Conservation (phyloP, 257 asterid genomes). For the Nicotiana undulata region DNA sequence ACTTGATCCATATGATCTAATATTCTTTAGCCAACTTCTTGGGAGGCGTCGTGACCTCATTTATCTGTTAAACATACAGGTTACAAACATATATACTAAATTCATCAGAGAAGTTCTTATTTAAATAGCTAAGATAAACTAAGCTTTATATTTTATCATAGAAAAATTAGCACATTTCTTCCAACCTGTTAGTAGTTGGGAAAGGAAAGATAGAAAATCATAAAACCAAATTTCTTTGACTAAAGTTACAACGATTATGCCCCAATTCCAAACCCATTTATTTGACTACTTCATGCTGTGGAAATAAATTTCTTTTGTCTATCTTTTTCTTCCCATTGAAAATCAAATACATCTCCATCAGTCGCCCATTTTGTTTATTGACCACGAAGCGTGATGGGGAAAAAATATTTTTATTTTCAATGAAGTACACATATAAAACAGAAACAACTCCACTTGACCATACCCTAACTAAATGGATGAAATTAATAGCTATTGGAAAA, state of each 20-base stretch:
- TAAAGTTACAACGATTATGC: neutral
- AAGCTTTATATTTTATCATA: too few relatives aligned
- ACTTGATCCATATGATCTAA: neutral
- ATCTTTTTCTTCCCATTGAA: neutral
- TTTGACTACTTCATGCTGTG: neutral
- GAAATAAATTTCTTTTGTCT: neutral
- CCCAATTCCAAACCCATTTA: neutral
- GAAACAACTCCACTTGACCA: neutral
- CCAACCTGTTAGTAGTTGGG: too few relatives aligned
- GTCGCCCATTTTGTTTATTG: neutral
- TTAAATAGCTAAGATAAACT: neutral
- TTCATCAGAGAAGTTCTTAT: neutral
- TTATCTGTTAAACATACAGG: neutral
- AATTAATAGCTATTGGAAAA: neutral
- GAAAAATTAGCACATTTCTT: neutral
- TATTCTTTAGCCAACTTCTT: neutral
- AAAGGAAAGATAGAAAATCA: too few relatives aligned
- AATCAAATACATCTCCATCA: neutral
- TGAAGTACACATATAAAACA: neutral
- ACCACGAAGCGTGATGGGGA: neutral
- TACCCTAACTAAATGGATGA: neutral
- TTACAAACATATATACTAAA: neutral
- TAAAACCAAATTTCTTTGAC: too few relatives aligned
- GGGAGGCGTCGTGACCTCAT: neutral
- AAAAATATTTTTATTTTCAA: neutral